Evolutionary conservation across 176 grass and related monocot genomes (phyloP), one percentile per base, ranked within the genome.

Genomic region (Phoenix roebelenii): DNA sequence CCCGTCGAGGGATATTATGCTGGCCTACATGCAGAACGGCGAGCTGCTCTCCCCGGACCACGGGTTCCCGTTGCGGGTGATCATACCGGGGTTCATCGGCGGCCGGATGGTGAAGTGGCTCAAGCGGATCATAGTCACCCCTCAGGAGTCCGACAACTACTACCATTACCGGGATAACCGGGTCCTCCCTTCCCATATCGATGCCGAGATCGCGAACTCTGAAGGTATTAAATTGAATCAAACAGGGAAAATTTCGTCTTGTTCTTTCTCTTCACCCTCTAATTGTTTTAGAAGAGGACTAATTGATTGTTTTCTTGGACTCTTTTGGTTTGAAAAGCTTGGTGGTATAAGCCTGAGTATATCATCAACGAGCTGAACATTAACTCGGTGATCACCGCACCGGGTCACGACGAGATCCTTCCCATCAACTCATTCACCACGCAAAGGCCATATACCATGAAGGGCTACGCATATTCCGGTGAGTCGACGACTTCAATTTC

Each of bases 341-440:
- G 87, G 92, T 97, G 92, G 92, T 97, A 97, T 78, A 97, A 97
- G 72, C 87, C 92, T 17, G 92, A 97, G 61, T 80, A 77, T 69
- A 87, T 97, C 23, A 97, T 91, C 35, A 88, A 91, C 57, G 92
- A 97, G 84, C 76, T 97, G 59, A 97, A 91, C 72, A 78, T 78
- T 16, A 97, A 97, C 83, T 97, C 92, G 7, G 81, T 88, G 53
- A 88, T 97, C 78, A 71, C 87, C 18, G 83, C 87, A 60, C 92
- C 92, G 2, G 81, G 61, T 1, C 81, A 97, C 64, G 81, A 78
- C 15, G 81, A 97, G 58, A 48, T 91, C 23, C 70, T 97, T 0
- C 81, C 87, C 5, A 97, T 97, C 54, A 91, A 87, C 61, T 53
- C 75, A 1, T 23, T 74, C 14, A 97, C 92, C 1, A 85, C 84